Evolutionary conservation across 2,329 filamentous ascomycete genomes (phyloP).

Genomic region (Chaetomium sp.): DNA sequence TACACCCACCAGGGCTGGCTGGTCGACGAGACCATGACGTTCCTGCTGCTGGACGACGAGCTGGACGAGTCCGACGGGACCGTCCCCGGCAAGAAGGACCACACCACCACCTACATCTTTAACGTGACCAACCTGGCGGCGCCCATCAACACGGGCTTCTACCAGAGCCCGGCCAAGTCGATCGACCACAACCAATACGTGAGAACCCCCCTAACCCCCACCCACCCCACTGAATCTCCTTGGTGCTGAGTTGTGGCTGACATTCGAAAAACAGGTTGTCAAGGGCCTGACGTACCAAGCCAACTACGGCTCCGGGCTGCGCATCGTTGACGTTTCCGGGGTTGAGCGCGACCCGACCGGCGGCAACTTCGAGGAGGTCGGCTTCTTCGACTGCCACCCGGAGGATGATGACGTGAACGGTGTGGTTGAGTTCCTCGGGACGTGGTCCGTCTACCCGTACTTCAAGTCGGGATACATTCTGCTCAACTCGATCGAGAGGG

Average conservation of each 20-base stretch:
- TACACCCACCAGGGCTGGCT: slow-evolving; percentile 20
- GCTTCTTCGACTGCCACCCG: slow-evolving; percentile 16
- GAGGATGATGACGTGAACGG: slow-evolving; percentile 11
- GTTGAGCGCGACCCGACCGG: slow-evolving; percentile 10
- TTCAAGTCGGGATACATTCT: slow-evolving; percentile 18
- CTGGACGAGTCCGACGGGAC: slow-evolving; percentile 1
- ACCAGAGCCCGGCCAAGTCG: slow-evolving; percentile 17
- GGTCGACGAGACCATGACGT: slow-evolving; percentile 11
- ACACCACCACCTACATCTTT: slow-evolving; percentile 16
- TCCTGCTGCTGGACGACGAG: slow-evolving; percentile 15
- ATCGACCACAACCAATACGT: slow-evolving; percentile 19
- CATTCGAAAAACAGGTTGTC: slow-evolving; percentile 5
- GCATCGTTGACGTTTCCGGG: slow-evolving; percentile 12
- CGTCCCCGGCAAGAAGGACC: background rate
- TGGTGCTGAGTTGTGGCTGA: background rate
- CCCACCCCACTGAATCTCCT: background rate
- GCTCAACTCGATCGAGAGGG: slow-evolving; percentile 19
- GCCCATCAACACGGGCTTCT: slow-evolving; percentile 11
- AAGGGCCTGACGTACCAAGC: slow-evolving; percentile 16
- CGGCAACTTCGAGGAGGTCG: slow-evolving; percentile 15
- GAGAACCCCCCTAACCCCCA: background rate
- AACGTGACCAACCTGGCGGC: slow-evolving; percentile 1
- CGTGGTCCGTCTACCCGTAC: slow-evolving; percentile 15
- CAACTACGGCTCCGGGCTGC: slow-evolving; percentile 18
- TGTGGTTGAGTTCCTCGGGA: slow-evolving; percentile 11